Evolutionary conservation across 306 rosid genomes (phyloP).

Genomic region (Vigna hirtella): DNA sequence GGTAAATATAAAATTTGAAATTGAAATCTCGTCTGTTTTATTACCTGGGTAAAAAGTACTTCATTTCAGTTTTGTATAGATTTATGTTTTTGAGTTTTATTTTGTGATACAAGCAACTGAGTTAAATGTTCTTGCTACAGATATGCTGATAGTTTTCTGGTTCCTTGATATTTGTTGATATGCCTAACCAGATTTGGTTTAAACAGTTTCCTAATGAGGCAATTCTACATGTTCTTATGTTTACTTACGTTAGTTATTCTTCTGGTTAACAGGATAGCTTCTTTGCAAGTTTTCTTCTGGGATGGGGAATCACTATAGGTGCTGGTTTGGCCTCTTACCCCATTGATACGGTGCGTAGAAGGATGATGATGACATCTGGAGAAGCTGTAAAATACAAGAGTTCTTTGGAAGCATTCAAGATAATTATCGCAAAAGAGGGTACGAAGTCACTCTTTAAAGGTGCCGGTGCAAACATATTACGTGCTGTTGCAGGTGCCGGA

Average conservation of each 20-base stretch:
- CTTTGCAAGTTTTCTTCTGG: slow-evolving; percentile 74
- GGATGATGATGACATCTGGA: slow-evolving; percentile 93
- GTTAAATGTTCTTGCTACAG: neutral
- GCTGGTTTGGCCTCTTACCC: slow-evolving; percentile 89
- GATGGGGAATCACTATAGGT: slow-evolving; percentile 84
- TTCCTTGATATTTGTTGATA: neutral
- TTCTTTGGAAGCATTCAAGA: slow-evolving; percentile 68
- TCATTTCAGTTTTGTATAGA: neutral
- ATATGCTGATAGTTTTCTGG: neutral
- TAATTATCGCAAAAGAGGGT: slow-evolving; percentile 70
- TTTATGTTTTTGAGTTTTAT: neutral
- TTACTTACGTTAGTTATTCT: slow-evolving; percentile 35
- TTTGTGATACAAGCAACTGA: neutral
- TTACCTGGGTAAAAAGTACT: neutral
- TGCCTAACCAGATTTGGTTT: slow-evolving; percentile 10
- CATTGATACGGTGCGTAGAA: slow-evolving; percentile 75
- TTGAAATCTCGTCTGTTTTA: neutral
- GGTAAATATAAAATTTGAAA: slow-evolving; percentile 46
- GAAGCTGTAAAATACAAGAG: slow-evolving; percentile 83
- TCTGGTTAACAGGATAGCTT: slow-evolving; percentile 69
- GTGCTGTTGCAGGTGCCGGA: slow-evolving; percentile 88
- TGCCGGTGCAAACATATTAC: slow-evolving; percentile 81
- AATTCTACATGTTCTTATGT: slow-evolving; percentile 13
- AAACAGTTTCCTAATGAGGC: neutral
- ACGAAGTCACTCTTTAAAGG: slow-evolving; percentile 84